These are phyloP conservation scores for Neurospora sp. DNA, from an alignment of 2,329 filamentous ascomycete species.

Conservation along the genomic window DNA sequence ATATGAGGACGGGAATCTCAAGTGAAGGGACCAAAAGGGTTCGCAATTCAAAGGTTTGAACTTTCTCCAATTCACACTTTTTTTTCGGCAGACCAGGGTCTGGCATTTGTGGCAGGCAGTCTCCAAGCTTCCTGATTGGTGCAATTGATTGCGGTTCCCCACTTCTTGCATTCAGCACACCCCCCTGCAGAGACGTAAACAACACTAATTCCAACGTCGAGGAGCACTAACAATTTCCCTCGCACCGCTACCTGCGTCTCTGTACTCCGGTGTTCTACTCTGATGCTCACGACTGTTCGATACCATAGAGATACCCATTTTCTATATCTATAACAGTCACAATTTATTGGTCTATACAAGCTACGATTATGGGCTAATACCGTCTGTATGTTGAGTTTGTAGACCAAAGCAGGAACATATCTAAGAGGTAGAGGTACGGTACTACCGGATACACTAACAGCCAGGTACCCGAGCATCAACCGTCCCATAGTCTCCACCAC, in stretches of 20 bases:
- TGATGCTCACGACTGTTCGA: background rate
- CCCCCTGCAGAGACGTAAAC: background rate
- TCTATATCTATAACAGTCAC: background rate
- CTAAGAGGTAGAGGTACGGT: background rate
- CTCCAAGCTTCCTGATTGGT: background rate
- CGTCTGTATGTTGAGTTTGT: background rate
- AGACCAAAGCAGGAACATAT: background rate
- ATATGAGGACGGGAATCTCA: background rate
- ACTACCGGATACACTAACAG: background rate
- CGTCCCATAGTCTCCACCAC: background rate
- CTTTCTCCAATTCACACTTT: background rate
- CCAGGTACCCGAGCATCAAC: background rate
- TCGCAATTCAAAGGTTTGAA: background rate
- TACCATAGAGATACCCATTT: too few species aligned
- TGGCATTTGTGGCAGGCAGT: background rate
- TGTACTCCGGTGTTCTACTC: background rate
- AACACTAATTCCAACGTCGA: background rate
- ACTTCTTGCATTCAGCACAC: background rate
- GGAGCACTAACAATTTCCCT: background rate
- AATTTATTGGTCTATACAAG: background rate
- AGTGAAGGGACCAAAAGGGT: background rate
- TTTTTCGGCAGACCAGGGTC: background rate
- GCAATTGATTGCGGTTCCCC: background rate
- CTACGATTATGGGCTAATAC: rapidly evolving
- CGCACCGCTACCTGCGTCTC: background rate